Base-by-base conservation (phyloP, 1,284 basidiomycete species). In the Stygiomarasmius scandens region DNA sequence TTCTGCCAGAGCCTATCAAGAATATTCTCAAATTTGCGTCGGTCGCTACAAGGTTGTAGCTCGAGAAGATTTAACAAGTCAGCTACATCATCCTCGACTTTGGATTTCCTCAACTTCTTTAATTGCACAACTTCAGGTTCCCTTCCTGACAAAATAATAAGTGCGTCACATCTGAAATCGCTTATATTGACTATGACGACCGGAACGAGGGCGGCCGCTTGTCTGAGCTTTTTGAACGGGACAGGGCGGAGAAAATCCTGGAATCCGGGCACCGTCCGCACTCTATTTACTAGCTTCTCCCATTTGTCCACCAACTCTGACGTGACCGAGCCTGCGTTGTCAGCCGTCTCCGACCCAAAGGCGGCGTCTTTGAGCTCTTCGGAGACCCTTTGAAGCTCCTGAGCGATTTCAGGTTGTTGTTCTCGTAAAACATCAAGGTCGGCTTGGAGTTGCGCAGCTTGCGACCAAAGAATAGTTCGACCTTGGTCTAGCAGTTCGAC, bases 401-500 rank as follows among this genome's bases (percentile, higher is more conserved):
- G 3, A 6, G 50, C 50, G 6, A 52, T 11, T 3, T 43, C 11
- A 12, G 22, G 9, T 10, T 47, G 20, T 14, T 29, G 19, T n/a
- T 22, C 23, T n/a, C 66, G 61, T 27, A 70, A 60, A 10, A 60
- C 25, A 4, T 64, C 59, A 2, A 70, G 47, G 6, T 65, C 58
- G 9, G 53, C 46, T n/a, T 67, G 63, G 29, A 67, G 65, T 2
- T 60, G 61, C 0, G 58, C 55, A 50, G 69, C 48, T 49, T 62
- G 55, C 1, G 69, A 65, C 71, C 71, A 74, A 1, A 74, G 60
- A 8, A 73, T 45, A 2, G 67, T 60, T 20, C 71, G 58, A 3
- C 72, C 71, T 52, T 67, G 64, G 52, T 75, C 73, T 1, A 75
- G 58, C 24, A 72, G 52, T 38, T 72, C 72, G 11, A 83, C 61